Base-by-base conservation (phyloP, 495 filamentous ascomycete genomes). In the Rusavskia elegans region DNA sequence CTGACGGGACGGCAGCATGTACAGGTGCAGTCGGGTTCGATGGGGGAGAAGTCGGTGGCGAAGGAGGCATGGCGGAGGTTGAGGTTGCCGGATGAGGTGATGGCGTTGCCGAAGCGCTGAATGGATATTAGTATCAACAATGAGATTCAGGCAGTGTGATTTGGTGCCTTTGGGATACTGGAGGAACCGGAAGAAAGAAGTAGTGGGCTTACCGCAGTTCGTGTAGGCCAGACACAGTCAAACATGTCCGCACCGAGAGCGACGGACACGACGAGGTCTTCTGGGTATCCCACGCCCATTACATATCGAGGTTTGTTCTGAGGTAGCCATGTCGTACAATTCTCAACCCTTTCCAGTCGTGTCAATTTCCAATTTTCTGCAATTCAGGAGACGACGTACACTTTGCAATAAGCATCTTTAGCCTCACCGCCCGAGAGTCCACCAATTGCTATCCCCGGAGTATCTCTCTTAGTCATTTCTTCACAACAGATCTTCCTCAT, bases 191-290 rank as follows among this genome's bases (percentile, higher is more conserved):
- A 11, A 4, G 9, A 32, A 21, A 13, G 21, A 20, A 37, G 30
- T 4, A 23, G 49, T 50, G 41, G 13, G 59, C 68, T 59, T 69
- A 78, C 80, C 13, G 93, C 92, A 23, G 92, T 97, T 39, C 92
- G 76, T 23, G 92, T 98, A 8, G 90, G 93, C 93, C 93, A 98
- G 6, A 97, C 92, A 61, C 93, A 98, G 69, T 98, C 92, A 65
- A 98, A 98, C 93, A 98, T 97, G 63, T 98, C 92, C 21, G 93
- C 92, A 5, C 92, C 92, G 5, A 98, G 76, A 11, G 92, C 92
- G 13, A 94, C 75, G 49, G 85, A 88, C 14, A 98, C 87, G 13
- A 98, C 72, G 50, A 98, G 71, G 65, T 98, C 92, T 63, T 96
- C 92, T 1, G 92, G 92, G 63, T 95, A 98, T 30, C 92, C 83